These are phyloP conservation scores for Neofusicoccum cordaticola DNA, from an alignment of 2,329 filamentous ascomycete genomes.

Conservation along the genomic window DNA sequence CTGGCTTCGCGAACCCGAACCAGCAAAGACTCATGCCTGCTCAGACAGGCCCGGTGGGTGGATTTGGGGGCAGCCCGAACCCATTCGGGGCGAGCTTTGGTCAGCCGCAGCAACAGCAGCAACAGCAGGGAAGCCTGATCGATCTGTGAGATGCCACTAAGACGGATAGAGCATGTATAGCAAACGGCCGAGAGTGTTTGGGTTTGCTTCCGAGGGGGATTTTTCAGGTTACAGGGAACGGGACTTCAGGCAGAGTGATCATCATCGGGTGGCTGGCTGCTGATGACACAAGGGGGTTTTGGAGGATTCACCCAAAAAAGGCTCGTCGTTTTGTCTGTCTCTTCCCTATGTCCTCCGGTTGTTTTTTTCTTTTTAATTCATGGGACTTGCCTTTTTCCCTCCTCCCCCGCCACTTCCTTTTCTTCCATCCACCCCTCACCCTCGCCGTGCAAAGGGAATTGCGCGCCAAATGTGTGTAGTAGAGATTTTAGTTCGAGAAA, in stretches of 20 bases:
- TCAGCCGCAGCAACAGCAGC: slow-evolving; percentile 44
- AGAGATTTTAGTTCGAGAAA: slow-evolving; percentile 4
- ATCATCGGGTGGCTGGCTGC: background rate
- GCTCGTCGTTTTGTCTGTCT: slow-evolving; percentile 11
- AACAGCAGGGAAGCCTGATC: slow-evolving; percentile 57
- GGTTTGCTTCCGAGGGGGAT: background rate
- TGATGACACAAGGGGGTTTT: background rate
- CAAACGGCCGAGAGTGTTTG: background rate
- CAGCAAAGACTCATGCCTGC: slow-evolving; percentile 41
- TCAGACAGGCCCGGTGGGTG: slow-evolving; percentile 50
- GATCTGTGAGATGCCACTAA: slow-evolving; percentile 47
- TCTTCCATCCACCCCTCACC: background rate
- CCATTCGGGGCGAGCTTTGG: slow-evolving; percentile 50
- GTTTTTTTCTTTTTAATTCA: background rate
- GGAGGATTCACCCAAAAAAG: background rate
- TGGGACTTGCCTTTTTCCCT: slow-evolving; percentile 2
- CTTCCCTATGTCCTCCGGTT: slow-evolving; percentile 5
- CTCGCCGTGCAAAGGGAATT: background rate
- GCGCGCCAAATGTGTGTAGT: slow-evolving; percentile 3
- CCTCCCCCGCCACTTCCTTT: background rate
- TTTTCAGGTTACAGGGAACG: background rate
- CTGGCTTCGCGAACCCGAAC: slow-evolving; percentile 30
- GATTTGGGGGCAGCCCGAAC: slow-evolving; percentile 45
- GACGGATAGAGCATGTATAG: background rate
- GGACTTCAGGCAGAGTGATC: background rate